A percentile compares a stretch with the other conserved stretches of the same genome.
These are phyloP conservation scores for Spiraea crenata DNA, from an alignment of 331 rosid species.

Conservation along the genomic window DNA sequence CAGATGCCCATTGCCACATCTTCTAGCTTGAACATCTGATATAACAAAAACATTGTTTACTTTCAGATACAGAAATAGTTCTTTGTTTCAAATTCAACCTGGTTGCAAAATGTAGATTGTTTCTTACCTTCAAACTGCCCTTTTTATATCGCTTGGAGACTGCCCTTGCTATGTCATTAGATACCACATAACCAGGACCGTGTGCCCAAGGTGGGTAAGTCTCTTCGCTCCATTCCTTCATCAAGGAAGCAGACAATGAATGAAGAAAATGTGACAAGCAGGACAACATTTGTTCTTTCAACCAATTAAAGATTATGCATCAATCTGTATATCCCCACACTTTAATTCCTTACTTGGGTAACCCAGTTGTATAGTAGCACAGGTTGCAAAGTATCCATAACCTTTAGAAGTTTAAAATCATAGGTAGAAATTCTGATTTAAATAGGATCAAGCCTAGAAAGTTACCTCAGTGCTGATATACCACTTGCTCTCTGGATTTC, in stretches of 20 bases:
- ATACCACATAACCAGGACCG: constrained; percentile 95
- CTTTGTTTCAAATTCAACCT: neutral
- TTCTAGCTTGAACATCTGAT: constrained; percentile 95
- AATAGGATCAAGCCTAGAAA: neutral
- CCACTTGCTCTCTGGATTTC: constrained; percentile 91
- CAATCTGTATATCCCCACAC: neutral
- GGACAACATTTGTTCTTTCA: neutral
- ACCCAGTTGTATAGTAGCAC: neutral
- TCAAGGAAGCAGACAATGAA: constrained; percentile 22
- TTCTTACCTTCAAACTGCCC: constrained; percentile 73
- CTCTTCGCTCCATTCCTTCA: constrained; percentile 86
- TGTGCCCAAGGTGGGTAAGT: constrained; percentile 98
- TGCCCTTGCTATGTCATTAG: constrained; percentile 72
- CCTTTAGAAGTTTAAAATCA: neutral
- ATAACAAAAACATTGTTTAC: constrained; percentile 18
- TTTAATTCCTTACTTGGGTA: neutral
- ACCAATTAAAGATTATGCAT: neutral
- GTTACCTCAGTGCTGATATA: constrained; percentile 84
- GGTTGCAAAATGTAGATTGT: neutral
- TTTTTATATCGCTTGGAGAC: constrained; percentile 54
- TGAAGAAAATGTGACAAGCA: constrained; percentile 17
- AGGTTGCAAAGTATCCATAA: neutral
- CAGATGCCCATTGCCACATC: constrained; percentile 99
- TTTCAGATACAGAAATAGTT: constrained; percentile 11
- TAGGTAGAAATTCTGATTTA: neutral